Evolutionary conservation across 495 filamentous ascomycete species (phyloP), one percentile per base, ranked within the genome.

Genomic region (Filosporella fistucella): DNA sequence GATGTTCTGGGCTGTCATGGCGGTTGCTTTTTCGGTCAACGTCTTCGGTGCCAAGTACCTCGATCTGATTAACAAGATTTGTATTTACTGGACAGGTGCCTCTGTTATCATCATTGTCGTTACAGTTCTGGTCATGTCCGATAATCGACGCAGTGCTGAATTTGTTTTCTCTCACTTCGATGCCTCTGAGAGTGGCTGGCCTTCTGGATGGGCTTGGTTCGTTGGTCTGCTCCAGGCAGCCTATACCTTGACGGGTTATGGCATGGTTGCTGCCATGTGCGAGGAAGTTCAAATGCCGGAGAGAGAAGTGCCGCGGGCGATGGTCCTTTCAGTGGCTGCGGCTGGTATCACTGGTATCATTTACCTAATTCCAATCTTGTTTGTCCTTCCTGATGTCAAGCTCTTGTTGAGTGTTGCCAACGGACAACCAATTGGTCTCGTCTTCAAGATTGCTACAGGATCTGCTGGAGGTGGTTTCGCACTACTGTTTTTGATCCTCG

Each of bases 401-500:
- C 53, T 64, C 8, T 69, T 82, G 36, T 63, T 79, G 12, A 52
- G 52, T 4, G 76, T 78, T n/a, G 61, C 69, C 4, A 76, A 76
- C 45, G 75, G 72, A 14, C 79, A 83, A 51, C 78, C 79, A 2
- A 71, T 84, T 34, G 74, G 71, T 6, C 64, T 75, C 34, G 62
- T 83, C 49, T 80, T 78, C 61, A 76, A 74, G 42, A 71, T 59
- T 0, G 78, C 76, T 18, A 81, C 77, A n/a, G 78, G 78, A 9
- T 75, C 71, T 22, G 64, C 75, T 14, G 71, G 60, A 13, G 85
- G 86, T 17, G 85, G 84, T 2, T 84, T 91, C 34, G 86, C 76
- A 3, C 69, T 91, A 2, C 73, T 88, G 9, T 82, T 87, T 59
- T 67, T 90, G 4, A 77, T 89, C 47, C 72, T 90, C 20, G 78